Conservation (phyloP, 164 flowering plant species). For the Buxus sempervirens region DNA sequence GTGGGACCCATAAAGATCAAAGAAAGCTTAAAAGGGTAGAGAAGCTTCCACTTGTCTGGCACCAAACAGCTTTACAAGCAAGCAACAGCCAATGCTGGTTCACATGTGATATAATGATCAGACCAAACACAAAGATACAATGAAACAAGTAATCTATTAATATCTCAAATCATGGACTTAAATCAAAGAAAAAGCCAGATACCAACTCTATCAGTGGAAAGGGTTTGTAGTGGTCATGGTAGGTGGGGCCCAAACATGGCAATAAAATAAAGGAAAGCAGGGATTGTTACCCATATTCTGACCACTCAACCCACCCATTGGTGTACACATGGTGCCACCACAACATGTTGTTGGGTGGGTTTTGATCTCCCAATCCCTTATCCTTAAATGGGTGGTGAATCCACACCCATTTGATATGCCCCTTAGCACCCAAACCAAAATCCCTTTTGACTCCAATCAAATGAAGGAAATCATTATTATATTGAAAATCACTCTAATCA, state of each 20-base stretch:
- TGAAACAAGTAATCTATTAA: neutral
- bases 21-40: neutral
- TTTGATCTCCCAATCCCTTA: constrained; percentile 4
- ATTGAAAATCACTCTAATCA: neutral
- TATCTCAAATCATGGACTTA: no score
- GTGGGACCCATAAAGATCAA: neutral
- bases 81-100: neutral
- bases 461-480: no score
- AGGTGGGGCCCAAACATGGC: no score
- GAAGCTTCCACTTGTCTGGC: neutral
- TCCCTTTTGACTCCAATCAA: neutral
- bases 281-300: neutral
- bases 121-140: neutral
- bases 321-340: constrained; percentile 6
- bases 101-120: neutral
- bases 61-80: neutral
- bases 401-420: constrained; percentile 5
- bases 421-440: neutral
- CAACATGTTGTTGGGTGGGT: constrained; percentile 3
- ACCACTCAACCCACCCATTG: neutral
- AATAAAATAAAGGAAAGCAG: no score
- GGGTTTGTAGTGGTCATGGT: neutral
- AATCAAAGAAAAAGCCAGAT: no score
- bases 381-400: constrained; percentile 5
- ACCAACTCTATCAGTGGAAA: no score